Percentiles rank a stretch among this genome's conserved stretches.
Conservation (phyloP, 2,329 filamentous ascomycete genomes). For the Hypoxylon sp. region DNA sequence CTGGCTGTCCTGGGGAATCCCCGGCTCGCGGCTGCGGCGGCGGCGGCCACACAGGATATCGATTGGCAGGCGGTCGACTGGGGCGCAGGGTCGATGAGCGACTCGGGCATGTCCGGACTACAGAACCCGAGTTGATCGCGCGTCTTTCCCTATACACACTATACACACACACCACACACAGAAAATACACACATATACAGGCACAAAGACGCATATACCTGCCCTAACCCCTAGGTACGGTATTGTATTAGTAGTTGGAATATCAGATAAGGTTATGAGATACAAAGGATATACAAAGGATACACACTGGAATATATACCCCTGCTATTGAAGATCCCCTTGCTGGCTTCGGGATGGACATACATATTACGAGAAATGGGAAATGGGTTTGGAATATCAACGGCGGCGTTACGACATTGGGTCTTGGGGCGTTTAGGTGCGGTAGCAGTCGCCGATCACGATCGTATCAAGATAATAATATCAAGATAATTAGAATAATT, state of each 20-base stretch:
- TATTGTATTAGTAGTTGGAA: constrained; percentile 26
- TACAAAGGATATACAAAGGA: constrained; percentile 3
- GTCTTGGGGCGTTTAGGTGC: too few relatives aligned
- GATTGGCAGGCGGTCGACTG: constrained; percentile 43
- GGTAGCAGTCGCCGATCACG: constrained; percentile 35
- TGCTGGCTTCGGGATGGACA: constrained; percentile 29
- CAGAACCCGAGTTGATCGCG: constrained; percentile 33
- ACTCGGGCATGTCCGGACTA: constrained; percentile 28
- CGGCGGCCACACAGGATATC: constrained; percentile 41
- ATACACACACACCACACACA: background rate
- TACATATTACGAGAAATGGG: constrained; percentile 6
- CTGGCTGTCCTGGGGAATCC: constrained; percentile 46
- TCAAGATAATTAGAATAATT: constrained; percentile 40
- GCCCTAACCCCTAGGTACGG: too few relatives aligned
- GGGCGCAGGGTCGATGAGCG: constrained; percentile 37
- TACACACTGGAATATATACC: constrained; percentile 35
- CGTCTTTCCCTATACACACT: constrained; percentile 1
- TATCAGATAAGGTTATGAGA: too few relatives aligned
- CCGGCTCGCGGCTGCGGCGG: constrained; percentile 40
- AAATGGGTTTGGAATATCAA: constrained; percentile 3
- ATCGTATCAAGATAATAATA: constrained; percentile 41
- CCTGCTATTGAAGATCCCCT: constrained; percentile 30
- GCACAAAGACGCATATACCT: too few relatives aligned
- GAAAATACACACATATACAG: constrained; percentile 3
- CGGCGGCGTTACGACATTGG: constrained; percentile 19